Evolutionary conservation across 768 basidiomycete species (phyloP).

Genomic region (Lactarius pseudohatsudake): DNA sequence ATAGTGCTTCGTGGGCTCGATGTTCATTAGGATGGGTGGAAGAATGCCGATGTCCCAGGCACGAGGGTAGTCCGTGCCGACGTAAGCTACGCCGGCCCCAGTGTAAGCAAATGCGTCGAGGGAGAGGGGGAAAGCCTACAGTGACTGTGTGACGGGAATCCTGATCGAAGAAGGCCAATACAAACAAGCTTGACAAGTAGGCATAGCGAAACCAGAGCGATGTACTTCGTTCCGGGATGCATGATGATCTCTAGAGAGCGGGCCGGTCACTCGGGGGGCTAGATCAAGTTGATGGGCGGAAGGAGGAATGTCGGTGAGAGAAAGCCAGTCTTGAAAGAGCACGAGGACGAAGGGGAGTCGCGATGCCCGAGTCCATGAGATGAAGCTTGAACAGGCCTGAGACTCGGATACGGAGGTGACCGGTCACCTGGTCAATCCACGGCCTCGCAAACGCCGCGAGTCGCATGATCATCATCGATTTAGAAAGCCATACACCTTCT

Average conservation of each 20-base stretch:
- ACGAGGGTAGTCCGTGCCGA: no score
- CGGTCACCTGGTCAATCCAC: not conserved
- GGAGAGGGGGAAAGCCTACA: not conserved
- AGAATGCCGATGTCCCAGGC: not conserved
- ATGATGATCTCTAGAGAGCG: not conserved
- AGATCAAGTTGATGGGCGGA: not conserved
- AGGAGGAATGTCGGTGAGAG: not conserved
- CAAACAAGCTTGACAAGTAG: conserved; percentile 13
- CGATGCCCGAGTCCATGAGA: no score
- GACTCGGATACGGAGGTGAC: not conserved
- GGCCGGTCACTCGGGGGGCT: not conserved
- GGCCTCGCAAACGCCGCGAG: not conserved
- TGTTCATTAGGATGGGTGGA: conserved; percentile 8
- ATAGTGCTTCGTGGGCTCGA: conserved; percentile 15
- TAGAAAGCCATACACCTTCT: not conserved
- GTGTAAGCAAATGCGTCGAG: not conserved
- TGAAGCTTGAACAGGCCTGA: not conserved
- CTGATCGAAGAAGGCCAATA: conserved; percentile 4
- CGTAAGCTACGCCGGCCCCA: no score
- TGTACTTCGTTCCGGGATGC: not conserved
- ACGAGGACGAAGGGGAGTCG: no score
- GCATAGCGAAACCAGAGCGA: conserved; percentile 10
- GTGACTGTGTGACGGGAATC: not conserved
- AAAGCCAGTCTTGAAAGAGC: no score
- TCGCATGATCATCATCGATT: not conserved